phyloP scores from a whole-genome alignment of 2,329 filamentous ascomycete genomes.

The Fonsecaea pedrosoi region DNA sequence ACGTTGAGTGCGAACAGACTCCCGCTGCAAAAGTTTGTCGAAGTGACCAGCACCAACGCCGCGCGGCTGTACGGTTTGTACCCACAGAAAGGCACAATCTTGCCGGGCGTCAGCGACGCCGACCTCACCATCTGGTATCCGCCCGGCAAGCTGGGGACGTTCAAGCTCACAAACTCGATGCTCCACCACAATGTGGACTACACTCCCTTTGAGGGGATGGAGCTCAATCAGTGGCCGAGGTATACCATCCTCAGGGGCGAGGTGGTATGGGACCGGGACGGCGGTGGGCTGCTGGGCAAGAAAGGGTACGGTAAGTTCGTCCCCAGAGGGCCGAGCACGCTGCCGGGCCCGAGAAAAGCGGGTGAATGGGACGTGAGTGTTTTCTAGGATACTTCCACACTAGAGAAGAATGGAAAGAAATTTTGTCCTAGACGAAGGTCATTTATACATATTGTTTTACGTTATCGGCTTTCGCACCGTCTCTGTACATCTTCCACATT shows the following conservation, averaged over 20 bases:
- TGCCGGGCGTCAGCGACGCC: conserved; percentile 60
- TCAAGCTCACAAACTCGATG: conserved; percentile 59
- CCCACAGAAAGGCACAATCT: conserved; percentile 57
- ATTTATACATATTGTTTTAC: neutral
- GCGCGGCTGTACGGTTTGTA: conserved; percentile 66
- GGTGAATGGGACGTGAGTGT: conserved; percentile 42
- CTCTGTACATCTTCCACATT: neutral
- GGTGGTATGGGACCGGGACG: conserved; percentile 59
- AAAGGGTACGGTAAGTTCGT: conserved; percentile 60
- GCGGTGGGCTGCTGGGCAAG: conserved; percentile 59
- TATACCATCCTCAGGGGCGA: conserved; percentile 66
- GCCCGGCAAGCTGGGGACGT: conserved; percentile 48
- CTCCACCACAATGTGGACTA: conserved; percentile 69
- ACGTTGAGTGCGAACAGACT: conserved; percentile 53
- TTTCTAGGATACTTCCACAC: conserved; percentile 15
- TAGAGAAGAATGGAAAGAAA: neutral
- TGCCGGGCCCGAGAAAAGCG: conserved; percentile 46
- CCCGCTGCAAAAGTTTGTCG: conserved; percentile 59
- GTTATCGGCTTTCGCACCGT: neutral
- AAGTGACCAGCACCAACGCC: conserved; percentile 61
- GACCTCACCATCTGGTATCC: conserved; percentile 67
- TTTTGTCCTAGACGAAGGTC: neutral
- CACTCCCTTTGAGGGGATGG: conserved; percentile 65
- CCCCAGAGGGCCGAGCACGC: conserved; percentile 48
- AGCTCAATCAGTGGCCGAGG: conserved; percentile 66